Conservation (phyloP, 2,329 filamentous ascomycete genomes). For the Tolypocladium amazonense region DNA sequence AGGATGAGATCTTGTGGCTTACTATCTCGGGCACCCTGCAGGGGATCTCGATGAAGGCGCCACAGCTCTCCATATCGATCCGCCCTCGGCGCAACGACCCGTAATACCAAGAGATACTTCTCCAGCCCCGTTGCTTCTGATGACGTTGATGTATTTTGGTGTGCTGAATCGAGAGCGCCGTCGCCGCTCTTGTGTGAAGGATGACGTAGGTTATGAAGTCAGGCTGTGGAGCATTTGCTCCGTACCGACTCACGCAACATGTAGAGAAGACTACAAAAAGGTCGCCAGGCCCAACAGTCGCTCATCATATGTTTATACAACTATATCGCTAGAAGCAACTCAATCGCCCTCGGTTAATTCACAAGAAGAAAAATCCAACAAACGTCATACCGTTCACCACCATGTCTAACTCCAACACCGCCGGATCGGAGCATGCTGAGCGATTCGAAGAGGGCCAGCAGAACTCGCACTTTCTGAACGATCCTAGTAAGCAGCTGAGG, state of each 20-base stretch:
- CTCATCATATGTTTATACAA: too few relatives aligned
- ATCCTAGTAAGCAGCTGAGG: constrained; percentile 51
- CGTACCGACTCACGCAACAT: not conserved
- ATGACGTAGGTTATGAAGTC: constrained; percentile 20
- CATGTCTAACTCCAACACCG: constrained; percentile 52
- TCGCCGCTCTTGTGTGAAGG: not conserved
- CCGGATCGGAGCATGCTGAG: constrained; percentile 38
- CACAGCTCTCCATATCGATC: not conserved
- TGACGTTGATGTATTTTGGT: not conserved
- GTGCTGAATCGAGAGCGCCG: not conserved
- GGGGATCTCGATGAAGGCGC: not conserved
- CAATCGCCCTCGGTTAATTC: not conserved
- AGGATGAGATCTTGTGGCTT: not conserved
- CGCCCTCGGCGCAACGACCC: not conserved
- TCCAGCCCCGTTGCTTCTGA: not conserved
- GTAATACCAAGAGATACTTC: not conserved
- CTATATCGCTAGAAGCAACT: not conserved
- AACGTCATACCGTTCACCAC: constrained; percentile 7
- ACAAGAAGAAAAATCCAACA: not conserved
- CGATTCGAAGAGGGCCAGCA: constrained; percentile 63
- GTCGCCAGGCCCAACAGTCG: not conserved
- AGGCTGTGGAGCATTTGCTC: constrained; percentile 12
- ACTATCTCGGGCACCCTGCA: not conserved
- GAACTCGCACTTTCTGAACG: constrained; percentile 56
- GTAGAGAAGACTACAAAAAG: constrained; percentile 2